Evolutionary conservation across 2,329 filamentous ascomycete species (phyloP).

Genomic region (Mollisiaceae sp.): DNA sequence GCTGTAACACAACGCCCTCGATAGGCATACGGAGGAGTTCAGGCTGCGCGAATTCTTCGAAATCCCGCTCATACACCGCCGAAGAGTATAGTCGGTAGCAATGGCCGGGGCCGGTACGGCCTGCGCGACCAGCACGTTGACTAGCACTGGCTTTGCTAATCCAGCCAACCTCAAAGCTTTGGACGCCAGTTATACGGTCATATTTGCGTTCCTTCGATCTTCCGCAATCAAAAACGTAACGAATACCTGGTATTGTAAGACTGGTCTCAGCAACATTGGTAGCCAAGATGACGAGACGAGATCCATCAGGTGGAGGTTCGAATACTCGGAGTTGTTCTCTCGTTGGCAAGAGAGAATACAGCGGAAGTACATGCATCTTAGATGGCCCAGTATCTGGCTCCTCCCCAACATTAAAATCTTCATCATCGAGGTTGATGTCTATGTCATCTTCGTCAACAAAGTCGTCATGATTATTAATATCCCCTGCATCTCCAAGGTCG

Average conservation of each 20-base stretch:
- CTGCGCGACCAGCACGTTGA: constrained; percentile 90
- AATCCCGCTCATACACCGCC: constrained; percentile 89
- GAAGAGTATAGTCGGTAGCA: constrained; percentile 95
- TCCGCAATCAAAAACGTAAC: constrained; percentile 95
- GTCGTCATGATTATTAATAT: constrained; percentile 59
- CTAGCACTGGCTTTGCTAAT: constrained; percentile 96
- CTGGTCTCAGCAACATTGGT: constrained; percentile 98
- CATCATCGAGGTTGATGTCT: constrained; percentile 57
- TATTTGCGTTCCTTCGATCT: constrained; percentile 91
- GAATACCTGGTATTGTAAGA: constrained; percentile 92
- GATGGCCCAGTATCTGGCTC: constrained; percentile 69
- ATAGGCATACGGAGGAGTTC: constrained; percentile 92
- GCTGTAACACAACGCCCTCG: constrained; percentile 88
- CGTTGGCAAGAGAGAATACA: constrained; percentile 91
- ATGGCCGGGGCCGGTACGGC: constrained; percentile 93
- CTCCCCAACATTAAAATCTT: constrained; percentile 64
- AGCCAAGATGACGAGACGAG: constrained; percentile 84
- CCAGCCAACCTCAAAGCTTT: constrained; percentile 94
- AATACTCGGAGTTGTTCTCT: constrained; percentile 92
- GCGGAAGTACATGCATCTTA: constrained; percentile 85
- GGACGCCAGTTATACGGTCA: constrained; percentile 85
- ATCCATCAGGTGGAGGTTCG: constrained; percentile 79
- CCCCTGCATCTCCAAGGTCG: constrained; percentile 73
- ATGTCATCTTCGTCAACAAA: constrained; percentile 63
- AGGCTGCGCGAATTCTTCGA: constrained; percentile 82